Evolutionary conservation across 768 basidiomycete genomes (phyloP), one percentile per base, ranked within the genome.

Genomic region (Hirschioporus abietinus): DNA sequence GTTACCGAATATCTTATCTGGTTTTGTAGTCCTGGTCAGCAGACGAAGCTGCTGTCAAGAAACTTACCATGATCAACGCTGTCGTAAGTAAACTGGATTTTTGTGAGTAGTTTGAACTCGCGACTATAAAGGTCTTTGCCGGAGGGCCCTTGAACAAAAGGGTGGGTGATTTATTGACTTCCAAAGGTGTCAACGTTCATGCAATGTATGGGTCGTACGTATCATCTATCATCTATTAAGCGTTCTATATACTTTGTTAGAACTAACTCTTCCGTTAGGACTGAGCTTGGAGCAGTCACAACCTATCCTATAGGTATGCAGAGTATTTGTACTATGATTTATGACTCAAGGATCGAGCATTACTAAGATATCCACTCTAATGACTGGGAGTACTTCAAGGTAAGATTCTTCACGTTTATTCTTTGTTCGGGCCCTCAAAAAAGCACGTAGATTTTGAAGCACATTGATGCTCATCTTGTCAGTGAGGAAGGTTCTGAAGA

Each of bases 181-280:
- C n/a, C n/a, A 66, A 71, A 58, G 74, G 74, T 20, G 63, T 75
- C 26, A 66, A 68, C n/a, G n/a, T 75, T 17, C 17, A 58, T 9
- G n/a, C 26, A 2, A 20, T 58, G 7, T 69, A 69, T 52, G 66
- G 68, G 25, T 61, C 34, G 58, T 63, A 65, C 30, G 68, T 26
- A 27, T 15, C 12, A 15, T 20, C n/a, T n/a, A n/a, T n/a, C n/a
- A n/a, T n/a, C 12, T 52, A 7, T 7, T 15, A 7, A 36, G 15
- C 15, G 35, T 36, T 36, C 15, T 52, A 52, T 52, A 52, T 5
- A 15, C 20, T 3, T 15, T 15, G 2, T 12, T 10, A 52, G 12
- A 5, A 52, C 8, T 30, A 30, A 30, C 30, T 30, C 12, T 52
- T 15, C 3, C 12, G 42, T 5, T 20, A 52, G 42, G 20, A 52